phyloP scores from a whole-genome alignment of 768 basidiomycete genomes.

The Crepidotus variabilis region DNA sequence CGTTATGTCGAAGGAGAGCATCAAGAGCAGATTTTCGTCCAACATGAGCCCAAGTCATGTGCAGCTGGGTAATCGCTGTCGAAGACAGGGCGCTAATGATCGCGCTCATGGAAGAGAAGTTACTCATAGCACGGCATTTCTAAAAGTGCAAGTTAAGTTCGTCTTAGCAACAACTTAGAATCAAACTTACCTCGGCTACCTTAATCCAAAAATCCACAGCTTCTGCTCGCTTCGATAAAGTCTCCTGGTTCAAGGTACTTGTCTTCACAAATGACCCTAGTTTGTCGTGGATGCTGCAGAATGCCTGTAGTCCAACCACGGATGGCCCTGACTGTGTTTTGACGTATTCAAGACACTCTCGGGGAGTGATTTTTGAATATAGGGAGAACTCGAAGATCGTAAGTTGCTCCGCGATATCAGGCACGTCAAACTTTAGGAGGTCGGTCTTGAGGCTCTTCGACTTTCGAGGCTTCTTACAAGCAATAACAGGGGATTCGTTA shows the following conservation, averaged over 20 bases:
- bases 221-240: conserved; percentile 50
- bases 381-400: conserved; percentile 68
- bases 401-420: conserved; percentile 76
- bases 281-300: conserved; percentile 59
- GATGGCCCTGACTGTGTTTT: conserved; percentile 33
- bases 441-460: conserved; percentile 54
- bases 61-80: conserved; percentile 51
- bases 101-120: conserved; percentile 66
- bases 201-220: conserved; percentile 73
- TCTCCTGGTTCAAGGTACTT: conserved; percentile 52
- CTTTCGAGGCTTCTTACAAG: conserved; percentile 35
- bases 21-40: conserved; percentile 48
- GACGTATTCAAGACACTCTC: conserved; percentile 71
- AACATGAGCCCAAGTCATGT: conserved; percentile 66
- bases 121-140: conserved; percentile 64
- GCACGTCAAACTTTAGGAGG: conserved; percentile 59
- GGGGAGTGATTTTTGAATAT: conserved; percentile 65
- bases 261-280: conserved; percentile 64
- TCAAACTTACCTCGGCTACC: conserved; percentile 61
- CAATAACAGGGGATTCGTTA: conserved; percentile 16
- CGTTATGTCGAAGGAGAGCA: conserved; percentile 49
- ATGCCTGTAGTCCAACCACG: conserved; percentile 45
- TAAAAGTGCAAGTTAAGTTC: conserved; percentile 20
- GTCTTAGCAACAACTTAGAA: not conserved
- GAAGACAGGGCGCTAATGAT: conserved; percentile 62